These are phyloP conservation scores for Colletotrichum lentis DNA, from an alignment of 2,329 filamentous ascomycete species.

Conservation along the genomic window DNA sequence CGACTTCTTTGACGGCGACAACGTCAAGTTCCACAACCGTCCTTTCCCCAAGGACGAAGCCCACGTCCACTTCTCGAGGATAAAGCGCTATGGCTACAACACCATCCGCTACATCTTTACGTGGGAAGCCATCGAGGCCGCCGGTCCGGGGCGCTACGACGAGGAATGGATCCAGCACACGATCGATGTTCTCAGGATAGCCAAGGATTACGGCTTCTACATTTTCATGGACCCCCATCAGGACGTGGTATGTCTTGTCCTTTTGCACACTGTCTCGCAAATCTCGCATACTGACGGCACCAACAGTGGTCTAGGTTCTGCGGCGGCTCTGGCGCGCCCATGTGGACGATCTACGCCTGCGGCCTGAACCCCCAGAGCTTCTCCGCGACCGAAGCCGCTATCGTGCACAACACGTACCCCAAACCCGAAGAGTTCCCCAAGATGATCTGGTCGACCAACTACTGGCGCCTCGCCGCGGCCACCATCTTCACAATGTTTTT, in stretches of 20 bases:
- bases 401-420: conserved; percentile 94
- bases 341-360: conserved; percentile 97
- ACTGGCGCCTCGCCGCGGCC: conserved; percentile 83
- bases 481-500: conserved; percentile 97
- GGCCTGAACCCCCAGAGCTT: conserved; percentile 89
- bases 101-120: conserved; percentile 97
- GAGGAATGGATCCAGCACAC: conserved; percentile 94
- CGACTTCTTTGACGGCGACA: conserved; percentile 91
- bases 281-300: background rate
- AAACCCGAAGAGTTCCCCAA: conserved; percentile 89
- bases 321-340: conserved; percentile 91
- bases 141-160: conserved; percentile 89
- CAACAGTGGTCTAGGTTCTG: conserved; percentile 88
- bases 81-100: conserved; percentile 93
- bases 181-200: conserved; percentile 81
- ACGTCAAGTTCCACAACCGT: conserved; percentile 85
- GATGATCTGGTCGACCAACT: conserved; percentile 99
- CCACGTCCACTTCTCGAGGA: conserved; percentile 81
- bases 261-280: background rate
- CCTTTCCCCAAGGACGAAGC: conserved; percentile 87
- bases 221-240: conserved; percentile 99
- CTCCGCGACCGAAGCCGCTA: conserved; percentile 83
- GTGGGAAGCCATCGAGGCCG: conserved; percentile 97
- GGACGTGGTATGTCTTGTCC: conserved; percentile 75
- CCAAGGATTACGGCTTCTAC: conserved; percentile 91